These are phyloP conservation scores for Magnusiomyces fungicola DNA, from an alignment of 1,139 yeast genomes.

Conservation along the genomic window DNA sequence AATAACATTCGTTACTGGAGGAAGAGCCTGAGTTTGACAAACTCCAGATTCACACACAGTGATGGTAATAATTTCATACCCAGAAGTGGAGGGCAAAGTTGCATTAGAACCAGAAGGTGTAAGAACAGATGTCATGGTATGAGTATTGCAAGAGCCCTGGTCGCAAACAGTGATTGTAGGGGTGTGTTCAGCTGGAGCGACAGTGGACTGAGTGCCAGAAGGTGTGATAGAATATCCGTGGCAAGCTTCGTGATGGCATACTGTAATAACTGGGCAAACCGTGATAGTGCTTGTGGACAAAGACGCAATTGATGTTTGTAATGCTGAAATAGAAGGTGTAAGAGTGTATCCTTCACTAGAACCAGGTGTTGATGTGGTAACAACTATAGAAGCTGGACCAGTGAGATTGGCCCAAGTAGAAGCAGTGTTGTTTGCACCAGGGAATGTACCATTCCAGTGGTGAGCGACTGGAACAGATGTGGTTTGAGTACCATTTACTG, in stretches of 20 bases:
- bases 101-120: background rate
- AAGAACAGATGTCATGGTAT: background rate
- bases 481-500: background rate
- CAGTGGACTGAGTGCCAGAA: background rate
- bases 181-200: background rate
- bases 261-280: background rate
- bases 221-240: background rate
- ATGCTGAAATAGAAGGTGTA: background rate
- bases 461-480: background rate
- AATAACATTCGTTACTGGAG: background rate
- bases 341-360: no score
- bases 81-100: background rate
- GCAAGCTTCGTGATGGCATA: background rate
- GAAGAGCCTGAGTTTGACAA: background rate
- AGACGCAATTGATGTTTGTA: background rate
- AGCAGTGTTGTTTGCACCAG: background rate
- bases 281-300: background rate
- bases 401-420: constrained; percentile 2
- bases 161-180: background rate
- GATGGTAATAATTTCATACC: background rate
- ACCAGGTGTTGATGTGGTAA: no score
- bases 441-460: background rate
- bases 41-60: background rate
- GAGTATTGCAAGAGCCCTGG: background rate
- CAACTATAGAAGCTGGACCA: no score